phyloP scores from a whole-genome alignment of 805 yeast species.

The Saturnispora galanensis region DNA sequence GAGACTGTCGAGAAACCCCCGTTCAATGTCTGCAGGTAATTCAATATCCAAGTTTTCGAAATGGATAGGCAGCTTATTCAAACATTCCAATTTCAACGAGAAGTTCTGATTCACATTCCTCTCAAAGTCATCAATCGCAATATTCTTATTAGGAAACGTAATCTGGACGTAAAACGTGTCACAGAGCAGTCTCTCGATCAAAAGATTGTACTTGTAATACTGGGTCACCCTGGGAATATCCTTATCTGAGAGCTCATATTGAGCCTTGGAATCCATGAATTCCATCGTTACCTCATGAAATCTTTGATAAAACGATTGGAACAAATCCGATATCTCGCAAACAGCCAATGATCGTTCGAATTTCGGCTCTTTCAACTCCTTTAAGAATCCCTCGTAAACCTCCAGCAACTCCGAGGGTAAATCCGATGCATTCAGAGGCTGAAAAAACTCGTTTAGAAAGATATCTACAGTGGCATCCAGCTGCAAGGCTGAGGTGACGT shows the following conservation, averaged over 20 bases:
- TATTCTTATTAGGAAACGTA: slow-evolving; percentile 24
- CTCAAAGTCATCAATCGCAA: slow-evolving; percentile 25
- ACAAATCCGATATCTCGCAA: slow-evolving; percentile 27
- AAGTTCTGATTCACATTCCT: slow-evolving; percentile 20
- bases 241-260: slow-evolving; percentile 16
- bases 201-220: slow-evolving; percentile 21
- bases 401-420: slow-evolving; percentile 20
- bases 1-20: slow-evolving; percentile 17
- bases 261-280: slow-evolving; percentile 15
- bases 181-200: slow-evolving; percentile 26
- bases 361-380: slow-evolving; percentile 27
- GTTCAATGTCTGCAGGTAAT: slow-evolving; percentile 17
- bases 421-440: slow-evolving; percentile 15
- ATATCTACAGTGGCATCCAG: slow-evolving; percentile 6
- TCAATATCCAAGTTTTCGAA: slow-evolving; percentile 24
- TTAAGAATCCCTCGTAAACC: slow-evolving; percentile 21
- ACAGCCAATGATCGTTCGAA: slow-evolving; percentile 28
- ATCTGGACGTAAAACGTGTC: slow-evolving; percentile 26
- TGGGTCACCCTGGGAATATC: slow-evolving; percentile 1
- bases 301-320: slow-evolving; percentile 25
- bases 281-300: slow-evolving; percentile 18
- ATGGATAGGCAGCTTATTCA: slow-evolving; percentile 18
- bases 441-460: slow-evolving; percentile 13
- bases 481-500: neutral
- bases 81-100: slow-evolving; percentile 19